Conservation (phyloP, 208 protist species). For the Trypanosoma congolense region DNA sequence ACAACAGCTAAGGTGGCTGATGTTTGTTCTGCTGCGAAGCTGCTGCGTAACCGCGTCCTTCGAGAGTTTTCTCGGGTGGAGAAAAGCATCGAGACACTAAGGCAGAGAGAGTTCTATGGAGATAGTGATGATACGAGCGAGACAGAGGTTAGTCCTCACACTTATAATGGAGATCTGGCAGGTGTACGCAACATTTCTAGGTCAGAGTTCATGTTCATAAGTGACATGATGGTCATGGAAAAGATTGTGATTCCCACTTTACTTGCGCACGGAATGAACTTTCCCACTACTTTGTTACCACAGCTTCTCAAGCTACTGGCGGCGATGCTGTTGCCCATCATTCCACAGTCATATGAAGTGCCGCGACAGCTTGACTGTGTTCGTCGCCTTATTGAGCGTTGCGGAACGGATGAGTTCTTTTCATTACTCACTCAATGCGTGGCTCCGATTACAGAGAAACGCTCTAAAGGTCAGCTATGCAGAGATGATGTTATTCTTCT, state of each 20-base stretch:
- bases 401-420: conserved; percentile 83
- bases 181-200: conserved; percentile 21
- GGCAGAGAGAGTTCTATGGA: conserved; percentile 53
- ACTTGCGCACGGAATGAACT: conserved; percentile 74
- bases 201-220: conserved; percentile 68
- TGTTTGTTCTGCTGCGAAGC: conserved; percentile 64
- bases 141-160: conserved; percentile 23
- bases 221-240: conserved; percentile 79
- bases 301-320: conserved; percentile 79
- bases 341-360: conserved; percentile 48
- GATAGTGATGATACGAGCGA: conserved; percentile 36
- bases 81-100: conserved; percentile 48
- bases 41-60: conserved; percentile 69
- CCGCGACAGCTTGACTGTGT: conserved; percentile 58
- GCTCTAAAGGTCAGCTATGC: conserved; percentile 34
- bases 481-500: conserved; percentile 66
- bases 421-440: conserved; percentile 71
- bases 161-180: neutral
- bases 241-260: conserved; percentile 75
- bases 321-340: conserved; percentile 64
- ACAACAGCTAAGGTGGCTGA: conserved; percentile 30
- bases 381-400: conserved; percentile 51
- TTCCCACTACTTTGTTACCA: conserved; percentile 53
- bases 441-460: conserved; percentile 68
- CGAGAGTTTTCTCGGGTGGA: conserved; percentile 66